Base-by-base conservation (phyloP, 2,329 filamentous ascomycete genomes). In the Rhinocladiella mackenziei region DNA sequence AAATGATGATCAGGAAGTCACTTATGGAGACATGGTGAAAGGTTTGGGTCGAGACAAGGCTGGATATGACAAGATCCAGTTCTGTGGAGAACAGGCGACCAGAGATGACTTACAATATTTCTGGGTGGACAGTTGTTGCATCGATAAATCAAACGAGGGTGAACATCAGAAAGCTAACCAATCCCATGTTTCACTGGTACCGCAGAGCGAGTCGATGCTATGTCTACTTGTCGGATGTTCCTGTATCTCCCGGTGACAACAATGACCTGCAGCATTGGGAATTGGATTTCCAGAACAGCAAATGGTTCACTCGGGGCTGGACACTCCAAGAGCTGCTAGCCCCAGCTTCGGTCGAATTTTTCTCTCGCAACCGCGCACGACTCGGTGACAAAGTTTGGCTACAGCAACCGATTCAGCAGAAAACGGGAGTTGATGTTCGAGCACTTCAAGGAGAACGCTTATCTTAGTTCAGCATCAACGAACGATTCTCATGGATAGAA, bases 71-170 rank as follows among this genome's bases (percentile, higher is more conserved):
- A 10, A 30, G 15, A 30, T 10, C 15, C 28, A 30, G 15, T 5
- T 10, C 11, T 14, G 28, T 30, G 28, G 11, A 14, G 11, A 14
- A 30, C n/a, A 30, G 28, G 11, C 15, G 11, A 30, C 11, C 11
- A 40, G n/a, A 9, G 23, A 45, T 15, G 33, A 23, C 2, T 9
- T 51, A 5, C 11, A 41, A 31, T 58, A 58, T 11, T 49, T 58
- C 6, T 58, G 56, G 56, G 43, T 59, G 8, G 57, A 59, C 34
- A 58, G 50, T 2, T 58, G 55, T 36, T 57, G 55, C 31, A 59
- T 58, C 19, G 48, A 59, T n/a, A n/a, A 56, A 43, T 28, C 50
- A 2, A 55, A 51, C n/a, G 28, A 29, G 15, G 22, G 36, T 22
- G 56, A 58, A 31, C 32, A 50, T 28, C 43, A 35, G 3, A 51